Conservation (phyloP, 179 eudicot genomes). For the Kewa caespitosa region DNA sequence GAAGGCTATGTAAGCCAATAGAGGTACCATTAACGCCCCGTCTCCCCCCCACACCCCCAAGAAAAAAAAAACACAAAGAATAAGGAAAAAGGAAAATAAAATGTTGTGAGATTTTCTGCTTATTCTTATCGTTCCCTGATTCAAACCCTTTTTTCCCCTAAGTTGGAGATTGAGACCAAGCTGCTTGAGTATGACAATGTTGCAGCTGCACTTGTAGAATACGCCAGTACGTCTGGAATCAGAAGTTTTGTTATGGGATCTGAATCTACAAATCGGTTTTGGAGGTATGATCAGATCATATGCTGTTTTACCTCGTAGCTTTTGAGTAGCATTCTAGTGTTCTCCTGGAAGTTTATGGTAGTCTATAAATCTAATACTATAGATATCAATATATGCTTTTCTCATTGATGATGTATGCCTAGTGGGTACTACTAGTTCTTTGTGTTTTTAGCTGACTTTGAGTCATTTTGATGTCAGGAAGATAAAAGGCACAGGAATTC, state of each 20-base stretch:
- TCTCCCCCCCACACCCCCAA: no score
- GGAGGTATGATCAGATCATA: no score
- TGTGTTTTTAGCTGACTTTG: background rate
- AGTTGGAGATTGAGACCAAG: constrained; percentile 54
- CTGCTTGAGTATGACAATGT: constrained; percentile 66
- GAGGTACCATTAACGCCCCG: constrained; percentile 30
- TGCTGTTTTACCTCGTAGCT: no score
- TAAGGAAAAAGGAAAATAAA: no score
- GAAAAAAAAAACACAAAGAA: no score
- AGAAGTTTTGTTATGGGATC: constrained; percentile 75
- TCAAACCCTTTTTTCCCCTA: constrained; percentile 4
- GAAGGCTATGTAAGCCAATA: constrained; percentile 38
- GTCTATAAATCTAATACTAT: no score
- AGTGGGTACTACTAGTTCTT: background rate
- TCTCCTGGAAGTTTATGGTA: no score
- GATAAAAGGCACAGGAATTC: constrained; percentile 48
- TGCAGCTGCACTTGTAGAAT: constrained; percentile 53
- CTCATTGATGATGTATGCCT: background rate
- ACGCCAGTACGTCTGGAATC: constrained; percentile 37
- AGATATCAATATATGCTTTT: background rate
- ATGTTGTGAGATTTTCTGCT: background rate
- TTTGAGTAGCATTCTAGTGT: background rate
- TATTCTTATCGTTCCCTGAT: background rate
- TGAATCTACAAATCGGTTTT: constrained; percentile 43
- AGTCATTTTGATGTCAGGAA: constrained; percentile 37